These are phyloP conservation scores for Yamadazyma atlantica DNA, from an alignment of 1,139 yeast genomes.

Conservation along the genomic window DNA sequence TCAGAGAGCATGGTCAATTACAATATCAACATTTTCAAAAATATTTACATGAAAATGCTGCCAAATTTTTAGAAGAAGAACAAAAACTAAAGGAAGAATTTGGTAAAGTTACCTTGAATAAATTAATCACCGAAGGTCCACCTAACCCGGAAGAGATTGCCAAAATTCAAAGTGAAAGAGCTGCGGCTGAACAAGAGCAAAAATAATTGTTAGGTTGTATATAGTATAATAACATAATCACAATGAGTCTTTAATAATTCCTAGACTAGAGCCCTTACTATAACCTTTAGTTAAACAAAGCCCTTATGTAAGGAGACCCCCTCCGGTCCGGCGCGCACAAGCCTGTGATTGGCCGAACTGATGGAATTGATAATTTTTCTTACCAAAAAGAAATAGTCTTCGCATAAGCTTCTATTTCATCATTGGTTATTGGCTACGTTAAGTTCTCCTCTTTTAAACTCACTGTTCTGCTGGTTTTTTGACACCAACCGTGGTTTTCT, in stretches of 20 bases:
- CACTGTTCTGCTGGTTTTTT: neutral
- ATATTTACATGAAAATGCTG: conserved; percentile 85
- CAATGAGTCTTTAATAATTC: too few relatives aligned
- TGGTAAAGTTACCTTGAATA: conserved; percentile 78
- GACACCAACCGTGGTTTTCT: neutral
- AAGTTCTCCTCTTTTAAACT: conserved; percentile 1
- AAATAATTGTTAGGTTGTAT: neutral
- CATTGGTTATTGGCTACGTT: conserved; percentile 5
- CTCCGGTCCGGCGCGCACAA: neutral
- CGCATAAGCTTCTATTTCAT: conserved; percentile 1
- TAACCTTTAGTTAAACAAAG: too few relatives aligned
- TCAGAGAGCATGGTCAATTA: conserved; percentile 91
- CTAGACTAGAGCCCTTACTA: too few relatives aligned
- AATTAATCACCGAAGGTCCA: conserved; percentile 79
- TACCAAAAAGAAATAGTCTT: conserved; percentile 1
- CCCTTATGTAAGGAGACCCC: neutral
- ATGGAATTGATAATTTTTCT: conserved; percentile 15
- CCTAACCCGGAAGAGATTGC: conserved; percentile 87
- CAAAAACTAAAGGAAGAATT: conserved; percentile 76
- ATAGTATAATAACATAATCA: conserved; percentile 2
- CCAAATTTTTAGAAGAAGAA: conserved; percentile 78
- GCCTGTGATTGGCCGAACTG: conserved; percentile 17
- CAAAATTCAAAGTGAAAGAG: conserved; percentile 53
- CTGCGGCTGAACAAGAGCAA: conserved; percentile 14
- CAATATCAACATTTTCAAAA: conserved; percentile 83